Evolutionary conservation across 352 stramenopile species (phyloP), one percentile per base, ranked within the genome.

Genomic region (Phytophthora sojae): DNA sequence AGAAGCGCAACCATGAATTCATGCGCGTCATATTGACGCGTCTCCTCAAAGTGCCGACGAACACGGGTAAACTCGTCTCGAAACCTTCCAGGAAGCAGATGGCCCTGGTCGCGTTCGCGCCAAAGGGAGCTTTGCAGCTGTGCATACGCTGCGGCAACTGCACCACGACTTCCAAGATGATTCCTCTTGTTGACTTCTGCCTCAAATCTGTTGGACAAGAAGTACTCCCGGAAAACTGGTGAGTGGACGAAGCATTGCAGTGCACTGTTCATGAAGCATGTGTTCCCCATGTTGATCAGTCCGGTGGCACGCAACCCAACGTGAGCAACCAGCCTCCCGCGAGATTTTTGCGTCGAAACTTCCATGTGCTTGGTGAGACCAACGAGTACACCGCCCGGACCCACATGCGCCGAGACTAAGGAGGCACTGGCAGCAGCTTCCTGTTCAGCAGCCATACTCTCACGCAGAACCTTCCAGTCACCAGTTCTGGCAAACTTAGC

Each of bases 111-210:
- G 17, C 79, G 77, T 29, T 94, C 75, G 35, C 76, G 84, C 87
- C 87, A 94, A 35, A 94, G 52, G 42, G 79, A 61, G 4, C 74
- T 72, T 63, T 90, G 73, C 11, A 99, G 72, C 12, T 92, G 71
- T 1, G 86, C 91, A 75, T 98, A 99, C 0, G 92, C 86, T 8
- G 80, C 84, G 6, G 95, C 97, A 30, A 99, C 77, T 67, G 90
- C 85, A 4, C 97, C 97, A 29, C 89, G 85, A 25, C 90, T 97
- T 1, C 97, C 97, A 0, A 99, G 78, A 45, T 89, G 84, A 73
- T 99, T 99, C 44, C 94, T 84, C 57, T 92, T 86, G 82, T 99
- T 99, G 60, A 99, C 92, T 72, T 99, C 96, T 19, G 76, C 73
- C 58, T 94, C 59, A 49, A 93, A 99, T 39, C 92, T 82, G 26